Evolutionary conservation across 768 basidiomycete species (phyloP).

Genomic region (Artomyces pyxidatus): DNA sequence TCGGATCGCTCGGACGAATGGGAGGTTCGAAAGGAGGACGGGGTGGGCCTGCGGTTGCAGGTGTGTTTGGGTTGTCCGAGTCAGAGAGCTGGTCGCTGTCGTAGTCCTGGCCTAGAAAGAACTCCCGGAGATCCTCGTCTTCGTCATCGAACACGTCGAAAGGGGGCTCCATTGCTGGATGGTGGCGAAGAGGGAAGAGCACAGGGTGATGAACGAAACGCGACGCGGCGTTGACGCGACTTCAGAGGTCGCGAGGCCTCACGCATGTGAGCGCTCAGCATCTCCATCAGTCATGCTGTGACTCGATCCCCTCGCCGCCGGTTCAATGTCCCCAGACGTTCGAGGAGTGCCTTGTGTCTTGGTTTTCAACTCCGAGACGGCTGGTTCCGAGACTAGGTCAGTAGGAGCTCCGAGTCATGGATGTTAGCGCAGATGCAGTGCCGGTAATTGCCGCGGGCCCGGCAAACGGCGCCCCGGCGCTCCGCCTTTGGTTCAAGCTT

Average conservation of each 20-base stretch:
- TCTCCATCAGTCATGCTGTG: neutral
- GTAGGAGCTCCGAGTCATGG: too few species aligned
- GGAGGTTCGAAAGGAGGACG: neutral
- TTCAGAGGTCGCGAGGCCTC: neutral
- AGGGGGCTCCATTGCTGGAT: neutral
- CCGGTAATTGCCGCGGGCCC: conserved; percentile 6
- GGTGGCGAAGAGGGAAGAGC: too few species aligned
- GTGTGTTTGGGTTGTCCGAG: neutral
- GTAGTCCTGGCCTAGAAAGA: neutral
- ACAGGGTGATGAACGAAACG: neutral
- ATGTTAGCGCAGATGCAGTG: neutral
- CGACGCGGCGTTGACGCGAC: neutral
- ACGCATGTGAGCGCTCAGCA: too few species aligned
- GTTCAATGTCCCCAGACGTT: neutral
- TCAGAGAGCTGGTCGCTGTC: neutral
- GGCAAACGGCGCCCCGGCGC: too few species aligned
- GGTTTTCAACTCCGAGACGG: neutral
- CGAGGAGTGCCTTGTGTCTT: neutral
- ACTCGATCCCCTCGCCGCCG: neutral
- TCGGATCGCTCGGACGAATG: neutral
- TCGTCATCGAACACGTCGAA: neutral
- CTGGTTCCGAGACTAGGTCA: neutral
- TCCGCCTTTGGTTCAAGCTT: too few species aligned
- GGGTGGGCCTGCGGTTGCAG: neutral
- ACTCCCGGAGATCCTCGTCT: neutral